Evolutionary conservation across 1,284 basidiomycete species (phyloP), one percentile per base, ranked within the genome.

Genomic region (Neotropicomus parvogracilis): DNA sequence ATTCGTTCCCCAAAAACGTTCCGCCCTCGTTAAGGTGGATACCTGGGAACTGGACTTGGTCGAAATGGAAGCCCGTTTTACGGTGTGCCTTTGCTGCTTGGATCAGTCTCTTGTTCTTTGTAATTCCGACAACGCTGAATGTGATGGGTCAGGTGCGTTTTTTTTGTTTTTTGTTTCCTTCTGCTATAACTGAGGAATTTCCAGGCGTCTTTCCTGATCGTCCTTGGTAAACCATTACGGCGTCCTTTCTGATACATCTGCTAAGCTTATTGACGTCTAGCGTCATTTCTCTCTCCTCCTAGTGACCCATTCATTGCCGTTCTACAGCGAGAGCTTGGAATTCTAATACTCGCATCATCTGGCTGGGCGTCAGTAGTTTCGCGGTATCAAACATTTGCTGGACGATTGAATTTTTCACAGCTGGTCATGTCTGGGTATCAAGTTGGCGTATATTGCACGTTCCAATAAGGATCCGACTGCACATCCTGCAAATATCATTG

Each of bases 361-460:
- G 72, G 75, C 19, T 91, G 85, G 85, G 85, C 78, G 83, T 85
- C 55, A 64, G 81, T 78, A 12, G 20, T 21, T 35, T 49, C 10
- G 7, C 7, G 21, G 44, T 17, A 34, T 26, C 31, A 13, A n/a
- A 26, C 24, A 26, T 17, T 8, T 12, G 40, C 28, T 35, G 33
- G 14, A 36, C 17, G 27, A 41, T 44, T 46, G 32, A 56, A 14
- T 44, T 41, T 10, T 40, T 11, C 2, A 40, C 46, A 86, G 84
- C 16, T 91, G 85, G 83, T 69, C 70, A 17, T 83, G 78, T 59
- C 66, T 91, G 5, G 88, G 78, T 6, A 80, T 86, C 16, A 78
- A 76, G 56, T 69, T 89, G 11, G 80, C 87, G 1, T 69, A 78
- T 58, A 61, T 85, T 7, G 74, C 82, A 3, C 78, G 88, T 19